Conservation (phyloP, 2,329 filamentous ascomycete genomes). For the Penicillium occitanis region DNA sequence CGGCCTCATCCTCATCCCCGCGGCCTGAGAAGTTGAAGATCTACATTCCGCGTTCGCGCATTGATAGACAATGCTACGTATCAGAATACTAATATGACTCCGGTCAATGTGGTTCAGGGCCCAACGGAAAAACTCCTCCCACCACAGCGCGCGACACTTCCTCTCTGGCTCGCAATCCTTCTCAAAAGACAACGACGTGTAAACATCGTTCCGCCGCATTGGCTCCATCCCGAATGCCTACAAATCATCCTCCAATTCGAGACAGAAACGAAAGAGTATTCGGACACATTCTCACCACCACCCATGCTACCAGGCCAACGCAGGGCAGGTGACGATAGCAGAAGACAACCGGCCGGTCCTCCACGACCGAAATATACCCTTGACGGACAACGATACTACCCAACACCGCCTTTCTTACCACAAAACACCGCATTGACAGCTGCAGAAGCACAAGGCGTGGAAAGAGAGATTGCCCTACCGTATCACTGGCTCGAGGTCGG, state of each 20-base stretch:
- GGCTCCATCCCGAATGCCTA: slow-evolving; percentile 77
- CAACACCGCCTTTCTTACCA: slow-evolving; percentile 73
- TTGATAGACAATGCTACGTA: slow-evolving; percentile 7
- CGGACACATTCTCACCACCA: slow-evolving; percentile 73
- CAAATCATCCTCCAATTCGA: slow-evolving; percentile 77
- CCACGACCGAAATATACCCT: slow-evolving; percentile 37
- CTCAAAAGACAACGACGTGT: slow-evolving; percentile 92
- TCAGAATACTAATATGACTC: not conserved
- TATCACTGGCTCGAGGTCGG: slow-evolving; percentile 95
- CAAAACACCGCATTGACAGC: slow-evolving; percentile 68
- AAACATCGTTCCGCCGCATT: slow-evolving; percentile 87
- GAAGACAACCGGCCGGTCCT: slow-evolving; percentile 28
- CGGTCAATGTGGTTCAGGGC: slow-evolving; percentile 57
- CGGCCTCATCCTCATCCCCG: slow-evolving; percentile 9
- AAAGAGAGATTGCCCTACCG: slow-evolving; percentile 57
- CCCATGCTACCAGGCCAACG: slow-evolving; percentile 61
- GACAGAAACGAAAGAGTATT: slow-evolving; percentile 61
- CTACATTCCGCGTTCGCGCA: slow-evolving; percentile 15
- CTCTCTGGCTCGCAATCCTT: slow-evolving; percentile 91
- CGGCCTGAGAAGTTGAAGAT: slow-evolving; percentile 11
- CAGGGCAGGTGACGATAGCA: slow-evolving; percentile 26
- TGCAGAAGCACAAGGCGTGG: slow-evolving; percentile 51
- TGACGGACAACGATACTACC: slow-evolving; percentile 41
- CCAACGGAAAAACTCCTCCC: slow-evolving; percentile 73
- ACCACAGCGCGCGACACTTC: slow-evolving; percentile 74